Percentiles rank a stretch among this genome's conserved stretches.
Conservation (phyloP, 2,329 filamentous ascomycete species). For the Ceratocystis alfenasii region DNA sequence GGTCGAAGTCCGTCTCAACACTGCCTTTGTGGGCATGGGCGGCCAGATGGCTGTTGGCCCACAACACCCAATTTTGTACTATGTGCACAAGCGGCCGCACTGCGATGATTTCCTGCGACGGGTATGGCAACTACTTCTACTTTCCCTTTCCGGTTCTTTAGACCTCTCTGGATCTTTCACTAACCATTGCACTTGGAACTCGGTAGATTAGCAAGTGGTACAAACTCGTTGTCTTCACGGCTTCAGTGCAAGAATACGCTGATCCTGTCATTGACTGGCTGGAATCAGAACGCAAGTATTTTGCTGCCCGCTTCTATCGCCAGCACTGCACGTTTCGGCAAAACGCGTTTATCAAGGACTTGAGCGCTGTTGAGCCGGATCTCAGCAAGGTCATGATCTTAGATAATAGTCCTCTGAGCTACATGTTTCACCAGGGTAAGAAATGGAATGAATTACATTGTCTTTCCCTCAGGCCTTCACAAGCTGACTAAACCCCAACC, state of each 20-base stretch:
- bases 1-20: constrained; percentile 89
- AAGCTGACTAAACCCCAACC: background rate
- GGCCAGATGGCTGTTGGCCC: constrained; percentile 59
- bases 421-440: constrained; percentile 95
- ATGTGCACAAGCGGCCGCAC: constrained; percentile 93
- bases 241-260: constrained; percentile 95
- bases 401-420: constrained; percentile 96
- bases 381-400: constrained; percentile 97
- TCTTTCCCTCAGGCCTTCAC: background rate
- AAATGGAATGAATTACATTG: constrained; percentile 16
- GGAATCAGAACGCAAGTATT: constrained; percentile 92
- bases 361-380: constrained; percentile 91
- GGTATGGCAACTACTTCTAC: constrained; percentile 34
- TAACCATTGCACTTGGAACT: constrained; percentile 23
- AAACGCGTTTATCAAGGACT: constrained; percentile 94
- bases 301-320: constrained; percentile 83
- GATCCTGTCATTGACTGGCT: constrained; percentile 99
- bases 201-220: constrained; percentile 85
- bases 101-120: constrained; percentile 93
- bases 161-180: constrained; percentile 10
- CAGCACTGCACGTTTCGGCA: constrained; percentile 95
- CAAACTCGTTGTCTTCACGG: constrained; percentile 91
- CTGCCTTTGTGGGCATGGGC: constrained; percentile 53
- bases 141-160: background rate
- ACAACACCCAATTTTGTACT: constrained; percentile 94